Percentiles rank a stretch among this genome's conserved stretches.
phyloP scores from a whole-genome alignment of 164 flowering plant species.

The Magnolia changhungtana region DNA sequence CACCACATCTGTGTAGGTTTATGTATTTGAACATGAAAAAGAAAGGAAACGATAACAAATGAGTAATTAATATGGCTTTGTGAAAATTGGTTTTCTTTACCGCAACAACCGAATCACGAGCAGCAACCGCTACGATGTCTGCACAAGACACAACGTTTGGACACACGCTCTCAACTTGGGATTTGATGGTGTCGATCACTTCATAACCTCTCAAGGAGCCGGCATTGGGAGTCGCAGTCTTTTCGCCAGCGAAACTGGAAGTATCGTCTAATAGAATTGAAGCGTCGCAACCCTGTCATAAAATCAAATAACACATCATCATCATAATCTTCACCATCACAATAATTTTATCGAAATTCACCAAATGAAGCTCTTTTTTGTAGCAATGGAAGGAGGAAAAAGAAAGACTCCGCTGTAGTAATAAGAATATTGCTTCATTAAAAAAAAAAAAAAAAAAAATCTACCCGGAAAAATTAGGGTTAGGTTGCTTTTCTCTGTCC shows the following conservation, averaged over 20 bases:
- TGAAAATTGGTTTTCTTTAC: not conserved
- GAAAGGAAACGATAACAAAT: no score
- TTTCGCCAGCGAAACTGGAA: constrained; percentile 13
- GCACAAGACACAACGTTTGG: constrained; percentile 13
- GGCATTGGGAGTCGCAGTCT: constrained; percentile 4
- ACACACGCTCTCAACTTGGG: constrained; percentile 9
- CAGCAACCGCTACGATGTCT: constrained; percentile 12
- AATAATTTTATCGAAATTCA: no score
- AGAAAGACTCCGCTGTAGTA: no score
- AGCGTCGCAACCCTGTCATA: constrained; percentile 10
- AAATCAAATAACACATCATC: not conserved
- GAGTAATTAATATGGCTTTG: no score
- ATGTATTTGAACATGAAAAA: no score
- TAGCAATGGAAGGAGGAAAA: no score
- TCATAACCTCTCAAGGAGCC: constrained; percentile 12
- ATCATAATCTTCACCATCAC: not conserved
- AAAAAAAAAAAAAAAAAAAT: no score
- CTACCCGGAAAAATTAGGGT: no score
- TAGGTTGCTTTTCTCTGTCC: no score
- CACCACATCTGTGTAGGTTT: no score
- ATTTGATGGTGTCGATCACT: constrained; percentile 11
- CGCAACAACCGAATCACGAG: constrained; percentile 12
- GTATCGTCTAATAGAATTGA: constrained; percentile 14
- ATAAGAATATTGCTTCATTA: no score
- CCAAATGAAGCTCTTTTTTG: no score